Conservation (phyloP, 2,329 filamentous ascomycete species). For the Alternaria hordeiaustralica region DNA sequence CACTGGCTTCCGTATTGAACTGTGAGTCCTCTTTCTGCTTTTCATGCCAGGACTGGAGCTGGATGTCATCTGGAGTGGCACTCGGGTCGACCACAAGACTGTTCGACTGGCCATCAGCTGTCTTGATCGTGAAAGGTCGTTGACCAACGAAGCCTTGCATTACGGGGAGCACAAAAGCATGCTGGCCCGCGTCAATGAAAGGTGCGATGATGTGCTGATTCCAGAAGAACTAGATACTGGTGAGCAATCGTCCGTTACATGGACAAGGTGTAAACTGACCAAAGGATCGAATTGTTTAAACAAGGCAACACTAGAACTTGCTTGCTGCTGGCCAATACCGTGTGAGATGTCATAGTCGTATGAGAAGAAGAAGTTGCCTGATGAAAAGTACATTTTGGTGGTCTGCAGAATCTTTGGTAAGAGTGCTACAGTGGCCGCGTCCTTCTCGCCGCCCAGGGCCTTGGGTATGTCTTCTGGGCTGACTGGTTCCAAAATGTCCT, state of each 20-base stretch:
- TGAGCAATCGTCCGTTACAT: not conserved
- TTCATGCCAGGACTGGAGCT: constrained; percentile 41
- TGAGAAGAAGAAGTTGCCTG: constrained; percentile 89
- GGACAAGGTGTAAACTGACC: constrained; percentile 47
- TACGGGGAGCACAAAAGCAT: constrained; percentile 76
- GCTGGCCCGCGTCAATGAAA: constrained; percentile 76
- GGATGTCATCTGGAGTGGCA: constrained; percentile 44
- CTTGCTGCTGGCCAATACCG: constrained; percentile 56
- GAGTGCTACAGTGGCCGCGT: constrained; percentile 53
- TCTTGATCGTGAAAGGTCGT: constrained; percentile 75
- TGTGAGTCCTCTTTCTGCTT: constrained; percentile 38
- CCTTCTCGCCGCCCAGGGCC: constrained; percentile 38
- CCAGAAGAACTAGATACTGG: constrained; percentile 76
- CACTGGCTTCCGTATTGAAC: constrained; percentile 13
- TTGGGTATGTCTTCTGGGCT: constrained; percentile 46
- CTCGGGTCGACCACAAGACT: constrained; percentile 44
- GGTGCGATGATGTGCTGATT: constrained; percentile 77
- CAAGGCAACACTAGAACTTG: constrained; percentile 64
- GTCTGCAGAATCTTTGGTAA: constrained; percentile 86
- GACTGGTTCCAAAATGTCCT: constrained; percentile 26
- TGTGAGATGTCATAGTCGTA: constrained; percentile 93
- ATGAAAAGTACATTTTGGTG: constrained; percentile 81
- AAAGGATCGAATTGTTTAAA: constrained; percentile 74
- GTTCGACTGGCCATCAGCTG: constrained; percentile 44
- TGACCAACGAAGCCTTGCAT: constrained; percentile 97